Base-by-base conservation (phyloP, 2,329 filamentous ascomycete genomes). In the Colletotrichum sojae region DNA sequence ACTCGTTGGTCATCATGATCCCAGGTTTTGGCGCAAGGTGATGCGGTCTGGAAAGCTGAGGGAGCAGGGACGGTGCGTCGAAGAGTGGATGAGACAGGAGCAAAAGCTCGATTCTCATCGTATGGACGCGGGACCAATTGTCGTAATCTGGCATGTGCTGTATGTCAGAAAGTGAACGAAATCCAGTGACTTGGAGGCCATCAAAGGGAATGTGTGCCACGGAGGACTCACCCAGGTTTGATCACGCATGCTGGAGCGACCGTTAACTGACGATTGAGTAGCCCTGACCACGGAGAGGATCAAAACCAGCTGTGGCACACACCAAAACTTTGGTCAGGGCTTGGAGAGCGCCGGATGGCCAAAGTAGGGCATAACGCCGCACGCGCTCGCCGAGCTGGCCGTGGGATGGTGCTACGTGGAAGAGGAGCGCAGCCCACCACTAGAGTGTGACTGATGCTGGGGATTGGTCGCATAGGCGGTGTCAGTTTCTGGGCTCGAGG, bases 401-500 rank as follows among this genome's bases (percentile, higher is more conserved):
- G 20, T 56, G 39, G 39, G 27, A 16, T 39, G 56, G n/a, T 16
- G 25, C 36, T 49, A 3, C 56, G 25, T 49, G 22, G 43, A 5
- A 36, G 40, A 45, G 56, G 39, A 49, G 56, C 27, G 18, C 31
- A 22, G 31, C 20, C 56, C 56, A 39, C 56, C 43, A 59, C 16
- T 49, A 46, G 31, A 6, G n/a, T 40, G 56, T 31, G 43, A 59
- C 25, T 49, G 18, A 15, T 13, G 15, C n/a, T 49, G 56, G 25
- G 56, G 25, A 49, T 6, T 27, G 27, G 3, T 48, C 31, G 31
- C 31, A 27, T 27, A 49, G 43, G 40, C 12, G 25, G 43, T 36
- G 18, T 59, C 43, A 20, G 15, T 4, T 13, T 59, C 56, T 25
- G 25, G 27, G 4, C 43, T 22, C 10, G 46, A 22, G 9, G n/a